phyloP scores from a whole-genome alignment of 2,329 filamentous ascomycete genomes.

The Alternaria triticina region DNA sequence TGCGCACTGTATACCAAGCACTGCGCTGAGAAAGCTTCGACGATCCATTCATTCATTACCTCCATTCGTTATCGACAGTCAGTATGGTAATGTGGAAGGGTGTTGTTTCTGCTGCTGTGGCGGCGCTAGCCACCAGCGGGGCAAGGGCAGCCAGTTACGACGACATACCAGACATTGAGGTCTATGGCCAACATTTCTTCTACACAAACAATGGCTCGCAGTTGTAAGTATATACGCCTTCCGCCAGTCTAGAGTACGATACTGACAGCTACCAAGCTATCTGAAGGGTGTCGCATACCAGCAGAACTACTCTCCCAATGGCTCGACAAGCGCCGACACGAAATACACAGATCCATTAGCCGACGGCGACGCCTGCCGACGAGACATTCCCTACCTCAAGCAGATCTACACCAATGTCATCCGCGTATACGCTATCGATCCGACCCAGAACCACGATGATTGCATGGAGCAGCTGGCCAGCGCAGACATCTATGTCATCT shows the following conservation, averaged over 20 bases:
- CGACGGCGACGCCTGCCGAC: constrained; percentile 72
- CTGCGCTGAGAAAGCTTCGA: constrained; percentile 14
- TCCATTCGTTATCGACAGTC: constrained; percentile 8
- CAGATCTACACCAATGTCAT: constrained; percentile 84
- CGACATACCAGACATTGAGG: constrained; percentile 40
- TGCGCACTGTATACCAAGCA: constrained; percentile 15
- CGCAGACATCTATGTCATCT: constrained; percentile 93
- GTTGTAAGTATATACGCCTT: constrained; percentile 53
- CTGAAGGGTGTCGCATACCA: constrained; percentile 96
- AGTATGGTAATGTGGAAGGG: constrained; percentile 17
- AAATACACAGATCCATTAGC: constrained; percentile 84
- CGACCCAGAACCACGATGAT: constrained; percentile 74
- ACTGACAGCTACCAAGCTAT: constrained; percentile 58
- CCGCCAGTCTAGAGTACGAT: not conserved
- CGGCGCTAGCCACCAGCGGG: constrained; percentile 17
- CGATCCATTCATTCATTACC: constrained; percentile 4
- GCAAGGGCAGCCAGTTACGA: constrained; percentile 39
- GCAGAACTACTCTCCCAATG: constrained; percentile 52
- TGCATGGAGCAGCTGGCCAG: constrained; percentile 86
- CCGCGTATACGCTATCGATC: constrained; percentile 92
- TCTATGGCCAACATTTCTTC: constrained; percentile 83
- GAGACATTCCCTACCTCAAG: constrained; percentile 83
- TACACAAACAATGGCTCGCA: constrained; percentile 80
- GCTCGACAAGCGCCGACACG: constrained; percentile 39
- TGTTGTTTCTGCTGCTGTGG: constrained; percentile 19